Evolutionary conservation across 495 filamentous ascomycete genomes (phyloP), one percentile per base, ranked within the genome.

Genomic region (Tuber borchii): DNA sequence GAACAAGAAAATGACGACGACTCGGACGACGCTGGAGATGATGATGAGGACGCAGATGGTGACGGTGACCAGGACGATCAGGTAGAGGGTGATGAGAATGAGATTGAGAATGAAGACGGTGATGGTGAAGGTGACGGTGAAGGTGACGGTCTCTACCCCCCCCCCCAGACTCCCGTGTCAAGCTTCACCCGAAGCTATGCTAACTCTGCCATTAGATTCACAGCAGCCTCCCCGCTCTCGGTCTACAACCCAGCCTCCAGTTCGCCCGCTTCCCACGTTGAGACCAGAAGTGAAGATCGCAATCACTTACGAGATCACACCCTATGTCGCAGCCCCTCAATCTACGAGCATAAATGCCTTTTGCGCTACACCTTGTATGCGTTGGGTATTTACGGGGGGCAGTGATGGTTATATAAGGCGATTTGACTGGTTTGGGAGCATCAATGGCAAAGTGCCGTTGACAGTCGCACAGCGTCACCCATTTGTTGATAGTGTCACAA

Each of bases 381-480:
- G 93, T 77, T 99, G 93, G 89, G 93, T 97, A 79, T 94, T 98
- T 83, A 97, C 90, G 42, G 95, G 95, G 45, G 95, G 95, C 0
- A 90, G 91, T 9, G 95, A 99, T 86, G 93, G 95, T 70, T 98
- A 96, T 82, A 92, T 97, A 74, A 89, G 95, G 48, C 97, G 96
- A 80, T 98, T 93, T 85, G 95, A 99, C 84, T 97, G 96, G 88
- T 90, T 93, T 68, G 94, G 92, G 22, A 97, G 95, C 14, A 93
- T 93, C 76, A 99, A 99, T 83, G 93, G 93, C 77, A 97, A 97
- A 83, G 89, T 93, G 45, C 91, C 94, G 83, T 86, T 99, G 79
- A 99, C 95, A 0, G 95, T 99, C 12, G 95, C 95, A 61, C 95
- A 99, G 85, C 86, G 92, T 71, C 95, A 99, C 85, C 95, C 96